Evolutionary conservation across 2,329 filamentous ascomycete species (phyloP), one percentile per base, ranked within the genome.

Genomic region (Cadophora malorum): DNA sequence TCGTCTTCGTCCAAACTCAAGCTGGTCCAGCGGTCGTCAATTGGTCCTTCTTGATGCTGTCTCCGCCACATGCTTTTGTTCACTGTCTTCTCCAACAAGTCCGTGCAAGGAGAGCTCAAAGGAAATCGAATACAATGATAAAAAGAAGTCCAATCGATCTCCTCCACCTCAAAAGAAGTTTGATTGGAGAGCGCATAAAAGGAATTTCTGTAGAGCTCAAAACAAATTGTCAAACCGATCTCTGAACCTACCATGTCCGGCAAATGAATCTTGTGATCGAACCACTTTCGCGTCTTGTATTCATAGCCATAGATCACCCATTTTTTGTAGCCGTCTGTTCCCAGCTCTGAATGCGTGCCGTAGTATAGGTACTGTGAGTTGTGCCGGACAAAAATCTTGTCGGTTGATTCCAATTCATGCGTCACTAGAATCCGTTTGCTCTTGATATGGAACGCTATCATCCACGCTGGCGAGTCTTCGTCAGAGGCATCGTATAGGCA

Each of bases 1-100:
- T 92, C 88, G 67, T 92, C 86, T 41, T 81, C 82, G 33, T 86
- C 83, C 1, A 94, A 80, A 4, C 84, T 84, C 3, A 94, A 79
- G 67, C 88, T 86, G 0, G 87, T 90, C 91, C 91, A 94, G 2
- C 90, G 85, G 72, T 93, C 89, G 71, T 94, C 90, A 19, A 93
- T 88, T 0, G 90, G 86, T 0, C 91, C 91, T 76, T 94, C 91
- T 33, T 80, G 81, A 72, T 92, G 88, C 61, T 90, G 83, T 19
- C 91, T 85, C 8, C 91, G 83, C 85, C 89, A 93, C 55, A 90
- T 83, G 23, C 81, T 79, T 53, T 77, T 74, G 65, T 83, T 82
- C n/a, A 80, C 79, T 69, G 80, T 80, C 45, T 77, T 76, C 70
- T 84, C 79, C n/a, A 82, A 71, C 8, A 74, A 76, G 1, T 76